Evolutionary conservation across 192 early-diverging fungal species (phyloP), one percentile per base, ranked within the genome.

Genomic region (Linnemannia schmuckeri): DNA sequence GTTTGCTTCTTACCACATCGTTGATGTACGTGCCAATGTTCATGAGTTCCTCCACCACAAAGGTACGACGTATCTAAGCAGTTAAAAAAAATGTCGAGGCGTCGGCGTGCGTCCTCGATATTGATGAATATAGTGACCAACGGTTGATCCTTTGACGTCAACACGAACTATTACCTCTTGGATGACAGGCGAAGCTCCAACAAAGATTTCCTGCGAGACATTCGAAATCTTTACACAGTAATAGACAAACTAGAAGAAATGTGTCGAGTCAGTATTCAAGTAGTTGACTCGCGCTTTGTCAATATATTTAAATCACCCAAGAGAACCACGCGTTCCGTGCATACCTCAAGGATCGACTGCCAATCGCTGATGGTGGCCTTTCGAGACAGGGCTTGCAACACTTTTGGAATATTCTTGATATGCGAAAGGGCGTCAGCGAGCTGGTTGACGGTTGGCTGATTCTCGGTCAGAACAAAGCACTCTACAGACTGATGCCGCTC

Each of bases 331-430:
- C 46, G 2, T 37, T 1, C 37, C 3, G 6, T 55, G 12, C 24
- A 49, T 82, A 94, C 94, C 82, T 95, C 87, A 24, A 94, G 78
- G 13, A 95, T 77, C 1, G 82, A 71, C 49, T 93, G 90, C 95
- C 95, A 96, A 33, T 95, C 94, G 22, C 63, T 70, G 2, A 93
- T 35, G 12, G 86, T 90, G 8, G 89, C 80, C 70, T 92, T 89
- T 37, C 87, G 87, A 57, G 88, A 90, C 54, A 96, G 52, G 4
- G 82, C 75, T 7, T 82, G 79, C 9, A 92, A 40, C 42, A 89
- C 88, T 61, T 78, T 89, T 63, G 88, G 87, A n/a, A 89, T 85
- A 55, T 93, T 93, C 76, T 89, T 92, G 40, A 91, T 79, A 71
- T 90, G 85, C 6, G 82, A 88, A 24, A 97, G 75, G 35, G 82